Percentiles rank a stretch among this genome's conserved stretches.
phyloP scores from a whole-genome alignment of 2,329 filamentous ascomycete genomes.

The Colletotrichum liaoningense region DNA sequence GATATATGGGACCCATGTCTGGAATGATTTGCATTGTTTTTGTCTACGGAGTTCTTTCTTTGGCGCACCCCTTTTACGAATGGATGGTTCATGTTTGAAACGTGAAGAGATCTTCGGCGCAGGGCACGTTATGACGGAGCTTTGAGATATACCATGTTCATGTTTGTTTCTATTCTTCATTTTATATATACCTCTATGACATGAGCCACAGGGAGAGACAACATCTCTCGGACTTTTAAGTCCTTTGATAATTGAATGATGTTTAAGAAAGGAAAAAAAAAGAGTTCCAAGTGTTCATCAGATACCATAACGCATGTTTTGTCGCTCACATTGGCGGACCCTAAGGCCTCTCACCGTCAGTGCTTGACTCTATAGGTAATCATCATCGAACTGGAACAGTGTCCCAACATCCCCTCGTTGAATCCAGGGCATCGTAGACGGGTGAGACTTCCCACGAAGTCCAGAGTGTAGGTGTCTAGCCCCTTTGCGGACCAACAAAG shows the following conservation, averaged over 20 bases:
- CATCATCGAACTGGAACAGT: constrained; percentile 71
- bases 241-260: background rate
- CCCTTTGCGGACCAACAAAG: constrained; percentile 13
- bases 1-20: constrained; percentile 11
- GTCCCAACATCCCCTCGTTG: constrained; percentile 13
- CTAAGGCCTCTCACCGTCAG: constrained; percentile 68
- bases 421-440: constrained; percentile 39
- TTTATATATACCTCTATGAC: background rate
- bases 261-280: constrained; percentile 13
- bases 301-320: constrained; percentile 60
- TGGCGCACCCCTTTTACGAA: background rate
- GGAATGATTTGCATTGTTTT: constrained; percentile 30
- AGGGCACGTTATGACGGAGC: background rate
- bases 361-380: constrained; percentile 99
- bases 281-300: constrained; percentile 50
- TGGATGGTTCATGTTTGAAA: background rate
- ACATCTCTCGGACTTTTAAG: background rate
- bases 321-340: constrained; percentile 39
- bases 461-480: constrained; percentile 47
- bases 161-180: background rate
- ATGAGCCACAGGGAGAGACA: constrained; percentile 6
- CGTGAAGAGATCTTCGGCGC: constrained; percentile 13
- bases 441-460: constrained; percentile 55
- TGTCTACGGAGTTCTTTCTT: constrained; percentile 27
- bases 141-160: constrained; percentile 31